Base-by-base conservation (phyloP, 768 basidiomycete genomes). In the Trametes meyenii region DNA sequence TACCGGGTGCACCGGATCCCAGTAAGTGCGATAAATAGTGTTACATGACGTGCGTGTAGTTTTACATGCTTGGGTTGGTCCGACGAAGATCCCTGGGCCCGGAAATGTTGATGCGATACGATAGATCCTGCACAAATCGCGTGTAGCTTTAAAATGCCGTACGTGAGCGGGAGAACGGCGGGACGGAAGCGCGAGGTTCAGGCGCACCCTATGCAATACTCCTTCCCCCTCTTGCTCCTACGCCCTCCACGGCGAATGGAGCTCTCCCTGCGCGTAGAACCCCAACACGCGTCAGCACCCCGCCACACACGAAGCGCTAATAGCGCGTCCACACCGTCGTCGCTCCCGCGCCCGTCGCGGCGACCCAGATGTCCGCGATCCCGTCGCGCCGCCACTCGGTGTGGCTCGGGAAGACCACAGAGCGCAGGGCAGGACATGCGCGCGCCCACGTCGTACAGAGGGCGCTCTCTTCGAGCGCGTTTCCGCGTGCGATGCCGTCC, bases 381-480 rank as follows among this genome's bases (percentile, higher is more conserved):
- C 72, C 39, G 44, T 60, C 62, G 36, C 66, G 66, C 17, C 71
- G 66, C 85, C 85, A 86, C 63, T 84, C 82, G 17, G 76, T 81
- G 62, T 78, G 77, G 13, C 81, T 82, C 7, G 85, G 85, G 67
- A 87, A 87, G 50, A 82, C 72, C 67, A 87, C 77, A 26, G 78
- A 77, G 40, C 78, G 75, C 50, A 87, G 73, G 5, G 81, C 75
- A 0, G 83, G 82, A 67, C 86, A 87, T 21, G 79, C 83, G 29
- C 77, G 75, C 42, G 71, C 68, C 85, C 85, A 88, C 58, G 84
- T 81, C 49, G 66, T 65, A 65, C 85, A 86, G 26, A 88, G 76
- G 1, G 75, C 71, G 26, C 71, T 70, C 70, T 87, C 85, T 66
- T 87, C 85, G 42, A 70, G 56, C 16, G 70, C 76, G 70, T 72